Percentiles rank a stretch among this genome's conserved stretches.
Conservation (phyloP, 768 basidiomycete species). For the Trametopsis cervina region DNA sequence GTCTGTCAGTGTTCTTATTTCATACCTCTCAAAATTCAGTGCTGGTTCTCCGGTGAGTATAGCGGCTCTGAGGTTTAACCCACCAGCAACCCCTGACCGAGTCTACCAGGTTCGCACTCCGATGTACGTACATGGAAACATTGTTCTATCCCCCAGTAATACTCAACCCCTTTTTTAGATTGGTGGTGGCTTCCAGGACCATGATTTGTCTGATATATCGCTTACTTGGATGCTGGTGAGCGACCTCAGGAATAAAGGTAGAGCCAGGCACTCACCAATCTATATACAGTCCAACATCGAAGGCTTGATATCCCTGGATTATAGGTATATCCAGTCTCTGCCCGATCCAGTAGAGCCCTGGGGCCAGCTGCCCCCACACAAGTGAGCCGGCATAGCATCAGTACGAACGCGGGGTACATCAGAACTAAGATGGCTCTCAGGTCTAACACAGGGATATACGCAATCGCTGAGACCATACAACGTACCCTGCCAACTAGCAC, state of each 20-base stretch:
- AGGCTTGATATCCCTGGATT: slow-evolving; percentile 50
- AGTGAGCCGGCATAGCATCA: slow-evolving; percentile 34
- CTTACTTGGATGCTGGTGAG: slow-evolving; percentile 60
- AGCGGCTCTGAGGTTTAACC: neutral
- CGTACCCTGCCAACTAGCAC: slow-evolving; percentile 41
- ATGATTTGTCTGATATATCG: slow-evolving; percentile 61
- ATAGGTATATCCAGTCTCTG: slow-evolving; percentile 42
- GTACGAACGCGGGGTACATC: neutral
- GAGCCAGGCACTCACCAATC: neutral
- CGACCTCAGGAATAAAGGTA: neutral
- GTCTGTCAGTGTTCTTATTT: too few species aligned
- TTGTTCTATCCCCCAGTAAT: too few species aligned
- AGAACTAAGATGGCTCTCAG: slow-evolving; percentile 2
- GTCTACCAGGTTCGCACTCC: slow-evolving; percentile 21
- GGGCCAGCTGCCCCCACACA: slow-evolving; percentile 56
- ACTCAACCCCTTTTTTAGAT: too few species aligned
- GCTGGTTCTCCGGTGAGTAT: slow-evolving; percentile 62
- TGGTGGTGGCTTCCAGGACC: slow-evolving; percentile 62
- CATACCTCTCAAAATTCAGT: slow-evolving; percentile 31
- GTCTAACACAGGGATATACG: slow-evolving; percentile 43
- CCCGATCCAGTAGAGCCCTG: slow-evolving; percentile 47
- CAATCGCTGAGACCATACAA: slow-evolving; percentile 34
- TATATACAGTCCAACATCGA: slow-evolving; percentile 44
- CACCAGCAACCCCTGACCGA: neutral
- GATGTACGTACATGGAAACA: slow-evolving; percentile 21